A percentile compares a stretch with the other conserved stretches of the same genome.
Conservation (phyloP, 192 early-diverging fungal genomes). For the Oehlia diaphana region DNA sequence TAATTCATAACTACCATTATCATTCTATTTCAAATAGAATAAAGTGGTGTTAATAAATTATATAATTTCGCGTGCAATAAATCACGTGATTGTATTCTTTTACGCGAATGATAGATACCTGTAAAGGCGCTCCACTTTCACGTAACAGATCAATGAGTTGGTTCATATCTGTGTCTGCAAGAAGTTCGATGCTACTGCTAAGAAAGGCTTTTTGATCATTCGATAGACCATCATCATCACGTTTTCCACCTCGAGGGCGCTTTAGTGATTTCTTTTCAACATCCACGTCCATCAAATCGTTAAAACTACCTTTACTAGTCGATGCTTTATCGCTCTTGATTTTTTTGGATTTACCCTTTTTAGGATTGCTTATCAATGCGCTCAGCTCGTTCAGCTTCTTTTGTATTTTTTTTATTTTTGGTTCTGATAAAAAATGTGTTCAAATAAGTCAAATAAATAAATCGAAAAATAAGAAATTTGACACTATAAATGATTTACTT, state of each 20-base stretch:
- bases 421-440: constrained; percentile 9
- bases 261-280: constrained; percentile 31
- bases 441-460: constrained; percentile 4
- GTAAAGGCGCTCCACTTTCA: constrained; percentile 58
- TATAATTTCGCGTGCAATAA: not conserved
- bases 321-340: not conserved
- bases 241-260: constrained; percentile 38
- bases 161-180: constrained; percentile 63
- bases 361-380: constrained; percentile 4
- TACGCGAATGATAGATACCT: constrained; percentile 34
- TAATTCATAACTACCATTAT: constrained; percentile 86
- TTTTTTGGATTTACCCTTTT: constrained; percentile 26
- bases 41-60: not conserved
- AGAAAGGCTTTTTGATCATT: constrained; percentile 90
- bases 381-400: not conserved
- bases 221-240: constrained; percentile 60
- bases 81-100: not conserved
- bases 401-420: not conserved
- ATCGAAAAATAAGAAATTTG: not conserved
- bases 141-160: constrained; percentile 77
- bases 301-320: not conserved
- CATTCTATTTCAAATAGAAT: constrained; percentile 32
- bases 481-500: constrained; percentile 13
- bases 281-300: constrained; percentile 10
- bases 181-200: constrained; percentile 62